phyloP scores from a whole-genome alignment of 2,329 filamentous ascomycete species.

The Colletotrichum sp. region DNA sequence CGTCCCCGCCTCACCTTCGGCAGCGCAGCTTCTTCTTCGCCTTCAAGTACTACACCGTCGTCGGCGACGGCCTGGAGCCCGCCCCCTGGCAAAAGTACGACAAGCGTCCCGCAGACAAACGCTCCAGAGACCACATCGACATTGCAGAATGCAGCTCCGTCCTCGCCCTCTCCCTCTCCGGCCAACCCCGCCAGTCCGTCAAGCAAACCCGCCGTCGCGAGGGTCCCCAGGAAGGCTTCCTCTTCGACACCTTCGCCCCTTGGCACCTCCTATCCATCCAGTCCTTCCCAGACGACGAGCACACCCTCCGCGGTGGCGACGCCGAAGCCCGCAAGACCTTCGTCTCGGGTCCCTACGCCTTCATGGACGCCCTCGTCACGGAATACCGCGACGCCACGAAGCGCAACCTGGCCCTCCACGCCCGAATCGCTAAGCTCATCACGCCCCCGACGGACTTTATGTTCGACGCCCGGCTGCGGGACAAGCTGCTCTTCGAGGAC shows the following conservation, averaged over 20 bases:
- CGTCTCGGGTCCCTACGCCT: constrained; percentile 66
- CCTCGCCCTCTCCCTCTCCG: constrained; percentile 62
- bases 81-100: constrained; percentile 66
- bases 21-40: constrained; percentile 66
- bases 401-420: constrained; percentile 61
- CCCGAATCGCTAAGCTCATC: constrained; percentile 62
- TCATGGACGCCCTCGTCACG: constrained; percentile 60
- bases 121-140: constrained; percentile 56
- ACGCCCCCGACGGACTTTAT: constrained; percentile 65
- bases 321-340: constrained; percentile 54
- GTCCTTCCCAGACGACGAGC: constrained; percentile 64
- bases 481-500: constrained; percentile 66
- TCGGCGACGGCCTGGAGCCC: constrained; percentile 59
- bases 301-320: constrained; percentile 60
- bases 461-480: constrained; percentile 60
- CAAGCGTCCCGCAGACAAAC: constrained; percentile 42
- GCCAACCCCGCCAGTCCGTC: constrained; percentile 53
- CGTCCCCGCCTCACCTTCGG: constrained; percentile 44
- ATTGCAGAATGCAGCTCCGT: constrained; percentile 65
- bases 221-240: constrained; percentile 50
- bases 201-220: constrained; percentile 54
- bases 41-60: constrained; percentile 70
- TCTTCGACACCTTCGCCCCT: constrained; percentile 64
- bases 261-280: constrained; percentile 67
- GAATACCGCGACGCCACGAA: constrained; percentile 67